A percentile compares a stretch with the other conserved stretches of the same genome.
Conservation (phyloP, 2,329 filamentous ascomycete genomes). For the Penicillium thymicola region DNA sequence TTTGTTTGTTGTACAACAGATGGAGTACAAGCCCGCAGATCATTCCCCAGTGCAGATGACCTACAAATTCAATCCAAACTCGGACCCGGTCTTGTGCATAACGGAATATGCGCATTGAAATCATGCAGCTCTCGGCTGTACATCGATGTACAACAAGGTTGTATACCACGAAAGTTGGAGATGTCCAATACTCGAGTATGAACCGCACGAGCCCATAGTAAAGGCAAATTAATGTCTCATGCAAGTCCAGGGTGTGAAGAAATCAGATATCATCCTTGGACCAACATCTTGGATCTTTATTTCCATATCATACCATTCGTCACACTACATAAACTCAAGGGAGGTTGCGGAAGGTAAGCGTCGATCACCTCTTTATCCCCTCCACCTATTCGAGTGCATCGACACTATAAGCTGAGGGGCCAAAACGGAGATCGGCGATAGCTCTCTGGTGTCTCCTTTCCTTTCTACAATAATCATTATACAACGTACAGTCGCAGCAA, state of each 20-base stretch:
- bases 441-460: not conserved
- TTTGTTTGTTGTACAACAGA: not conserved
- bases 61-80: constrained; percentile 12
- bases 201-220: not conserved
- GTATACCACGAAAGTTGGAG: not conserved
- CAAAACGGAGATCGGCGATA: not conserved
- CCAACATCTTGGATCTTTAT: constrained; percentile 8
- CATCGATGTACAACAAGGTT: not conserved
- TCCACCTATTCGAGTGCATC: not conserved
- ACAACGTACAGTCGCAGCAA: not conserved
- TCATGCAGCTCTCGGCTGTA: constrained; percentile 2
- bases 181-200: not conserved
- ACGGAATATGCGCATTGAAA: constrained; percentile 5
- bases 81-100: constrained; percentile 4
- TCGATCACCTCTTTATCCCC: not conserved
- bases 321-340: not conserved
- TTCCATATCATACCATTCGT: constrained; percentile 15
- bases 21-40: constrained; percentile 13
- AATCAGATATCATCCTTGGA: not conserved
- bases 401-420: not conserved
- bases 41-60: constrained; percentile 21
- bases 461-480: not conserved
- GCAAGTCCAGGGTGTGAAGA: not conserved
- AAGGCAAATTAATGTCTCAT: not conserved
- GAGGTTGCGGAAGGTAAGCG: not conserved